A percentile compares a stretch with the other conserved stretches of the same genome.
phyloP scores from a whole-genome alignment of 129 eudicot genomes.

The Chrysanthemum seticuspe region DNA sequence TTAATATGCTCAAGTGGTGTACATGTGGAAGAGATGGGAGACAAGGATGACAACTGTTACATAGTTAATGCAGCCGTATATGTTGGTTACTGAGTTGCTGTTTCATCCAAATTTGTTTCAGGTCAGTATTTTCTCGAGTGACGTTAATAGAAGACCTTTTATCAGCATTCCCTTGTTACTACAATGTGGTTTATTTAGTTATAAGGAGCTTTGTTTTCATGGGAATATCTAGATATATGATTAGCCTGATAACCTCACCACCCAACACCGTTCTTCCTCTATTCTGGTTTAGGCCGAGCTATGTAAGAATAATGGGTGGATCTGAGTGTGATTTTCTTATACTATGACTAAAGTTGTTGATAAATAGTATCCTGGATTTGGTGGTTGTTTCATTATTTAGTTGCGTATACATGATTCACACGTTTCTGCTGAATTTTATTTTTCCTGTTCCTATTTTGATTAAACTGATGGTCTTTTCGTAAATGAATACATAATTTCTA shows the following conservation, averaged over 20 bases:
- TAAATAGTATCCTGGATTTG: not conserved
- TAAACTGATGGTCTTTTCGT: too few relatives aligned
- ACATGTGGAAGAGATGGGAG: constrained; percentile 97
- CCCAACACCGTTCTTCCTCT: too few relatives aligned
- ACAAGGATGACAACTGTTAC: constrained; percentile 89
- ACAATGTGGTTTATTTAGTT: not conserved
- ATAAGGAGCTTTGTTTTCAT: not conserved
- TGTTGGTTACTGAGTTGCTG: constrained; percentile 45
- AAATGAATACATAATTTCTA: too few relatives aligned
- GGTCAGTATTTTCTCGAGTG: constrained; percentile 22
- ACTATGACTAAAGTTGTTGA: not conserved
- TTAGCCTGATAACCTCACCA: too few relatives aligned
- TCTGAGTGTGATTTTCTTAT: not conserved
- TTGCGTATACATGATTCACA: not conserved
- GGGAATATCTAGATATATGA: not conserved
- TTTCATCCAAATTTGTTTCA: not conserved
- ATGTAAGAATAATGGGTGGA: not conserved
- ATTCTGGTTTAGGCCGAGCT: too few relatives aligned
- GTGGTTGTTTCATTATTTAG: not conserved
- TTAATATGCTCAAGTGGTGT: constrained; percentile 97
- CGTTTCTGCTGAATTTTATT: not conserved
- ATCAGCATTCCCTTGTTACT: not conserved
- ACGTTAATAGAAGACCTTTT: not conserved
- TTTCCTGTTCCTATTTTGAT: not conserved
- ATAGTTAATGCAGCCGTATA: constrained; percentile 66